These are phyloP conservation scores for Acacia acuminata DNA, from an alignment of 306 rosid genomes.

Conservation along the genomic window DNA sequence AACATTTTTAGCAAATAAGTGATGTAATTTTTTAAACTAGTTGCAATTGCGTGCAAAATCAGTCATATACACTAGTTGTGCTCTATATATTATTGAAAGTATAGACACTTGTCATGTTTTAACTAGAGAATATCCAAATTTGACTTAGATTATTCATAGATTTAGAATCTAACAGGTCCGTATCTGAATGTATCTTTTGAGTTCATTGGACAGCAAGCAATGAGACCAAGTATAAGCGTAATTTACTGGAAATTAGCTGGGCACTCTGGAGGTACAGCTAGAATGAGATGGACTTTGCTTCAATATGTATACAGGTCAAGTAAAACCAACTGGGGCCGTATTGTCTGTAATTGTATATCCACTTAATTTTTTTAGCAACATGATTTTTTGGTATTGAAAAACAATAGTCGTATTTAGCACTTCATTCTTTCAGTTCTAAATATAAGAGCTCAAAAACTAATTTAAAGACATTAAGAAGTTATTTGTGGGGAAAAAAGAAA, in stretches of 20 bases:
- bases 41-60: neutral
- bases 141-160: constrained; percentile 20
- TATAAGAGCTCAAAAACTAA: too few relatives aligned
- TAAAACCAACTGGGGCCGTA: constrained; percentile 24
- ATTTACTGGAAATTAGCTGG: constrained; percentile 19
- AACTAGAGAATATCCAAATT: constrained; percentile 11
- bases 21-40: neutral
- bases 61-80: neutral
- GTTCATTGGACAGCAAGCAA: constrained; percentile 16
- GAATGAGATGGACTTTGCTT: constrained; percentile 40
- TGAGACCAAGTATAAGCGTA: neutral
- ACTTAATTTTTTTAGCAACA: neutral
- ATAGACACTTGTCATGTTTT: neutral
- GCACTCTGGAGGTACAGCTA: constrained; percentile 31
- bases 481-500: too few relatives aligned
- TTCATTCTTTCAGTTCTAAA: too few relatives aligned
- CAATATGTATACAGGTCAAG: neutral
- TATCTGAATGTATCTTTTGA: constrained; percentile 7
- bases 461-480: too few relatives aligned
- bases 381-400: constrained; percentile 11
- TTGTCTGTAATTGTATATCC: constrained; percentile 28
- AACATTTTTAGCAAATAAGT: neutral
- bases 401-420: constrained; percentile 5
- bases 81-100: neutral
- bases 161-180: constrained; percentile 18